Evolutionary conservation across 768 basidiomycete species (phyloP).

Genomic region (Mycena crocata): DNA sequence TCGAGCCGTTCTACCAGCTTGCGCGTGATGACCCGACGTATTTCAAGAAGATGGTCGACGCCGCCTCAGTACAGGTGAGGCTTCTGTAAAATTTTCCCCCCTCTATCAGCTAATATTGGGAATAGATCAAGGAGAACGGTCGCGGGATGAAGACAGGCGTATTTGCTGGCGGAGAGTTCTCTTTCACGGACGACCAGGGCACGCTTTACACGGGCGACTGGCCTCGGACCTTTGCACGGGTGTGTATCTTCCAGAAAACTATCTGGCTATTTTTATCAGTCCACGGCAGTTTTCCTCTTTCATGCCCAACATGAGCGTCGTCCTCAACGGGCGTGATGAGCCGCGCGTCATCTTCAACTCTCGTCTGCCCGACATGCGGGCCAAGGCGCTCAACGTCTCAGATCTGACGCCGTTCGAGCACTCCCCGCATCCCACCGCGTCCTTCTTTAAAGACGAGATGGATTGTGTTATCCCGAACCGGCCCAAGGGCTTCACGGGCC

Average conservation of each 20-base stretch:
- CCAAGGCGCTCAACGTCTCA: slow-evolving; percentile 24
- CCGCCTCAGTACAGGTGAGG: slow-evolving; percentile 2
- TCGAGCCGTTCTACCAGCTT: slow-evolving; percentile 35
- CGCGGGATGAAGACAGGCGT: slow-evolving; percentile 24
- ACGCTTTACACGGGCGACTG: slow-evolving; percentile 33
- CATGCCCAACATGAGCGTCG: slow-evolving; percentile 30
- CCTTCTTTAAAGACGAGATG: slow-evolving; percentile 30
- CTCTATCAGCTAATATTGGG: neutral
- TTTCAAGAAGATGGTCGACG: slow-evolving; percentile 30
- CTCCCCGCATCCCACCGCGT: slow-evolving; percentile 26
- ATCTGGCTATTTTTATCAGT: neutral
- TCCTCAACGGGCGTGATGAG: slow-evolving; percentile 35
- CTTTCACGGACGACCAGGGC: slow-evolving; percentile 23
- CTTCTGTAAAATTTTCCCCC: too few species aligned
- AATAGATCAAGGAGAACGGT: slow-evolving; percentile 20
- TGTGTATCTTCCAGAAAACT: neutral
- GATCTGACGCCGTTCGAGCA: slow-evolving; percentile 32
- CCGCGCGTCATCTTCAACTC: slow-evolving; percentile 33
- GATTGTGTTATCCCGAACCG: slow-evolving; percentile 26
- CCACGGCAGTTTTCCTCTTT: slow-evolving; percentile 19
- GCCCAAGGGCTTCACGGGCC: slow-evolving; percentile 23
- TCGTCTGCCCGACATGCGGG: slow-evolving; percentile 7
- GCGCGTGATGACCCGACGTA: slow-evolving; percentile 28
- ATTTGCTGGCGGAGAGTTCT: slow-evolving; percentile 15
- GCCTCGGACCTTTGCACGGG: slow-evolving; percentile 26